phyloP scores from a whole-genome alignment of 805 yeast genomes.

The Candida michaelii region DNA sequence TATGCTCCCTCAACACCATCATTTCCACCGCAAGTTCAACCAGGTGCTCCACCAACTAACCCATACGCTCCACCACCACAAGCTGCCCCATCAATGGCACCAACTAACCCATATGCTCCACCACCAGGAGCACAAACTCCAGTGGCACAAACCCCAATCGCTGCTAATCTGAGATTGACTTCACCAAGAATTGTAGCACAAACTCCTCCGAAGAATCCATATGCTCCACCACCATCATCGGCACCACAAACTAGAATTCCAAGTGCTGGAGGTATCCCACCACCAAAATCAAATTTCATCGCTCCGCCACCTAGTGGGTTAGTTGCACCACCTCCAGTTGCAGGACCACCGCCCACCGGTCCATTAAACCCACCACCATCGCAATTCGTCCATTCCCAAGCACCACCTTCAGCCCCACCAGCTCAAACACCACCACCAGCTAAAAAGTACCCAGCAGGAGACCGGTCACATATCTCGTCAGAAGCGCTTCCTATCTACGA shows the following conservation, averaged over 20 bases:
- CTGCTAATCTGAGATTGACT: neutral
- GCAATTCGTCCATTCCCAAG: constrained; percentile 1
- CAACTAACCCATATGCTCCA: constrained; percentile 10
- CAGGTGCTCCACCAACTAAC: constrained; percentile 7
- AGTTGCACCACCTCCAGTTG: constrained; percentile 4
- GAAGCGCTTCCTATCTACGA: constrained; percentile 57
- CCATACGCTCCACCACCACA: constrained; percentile 13
- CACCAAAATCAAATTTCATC: constrained; percentile 9
- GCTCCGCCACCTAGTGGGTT: constrained; percentile 11
- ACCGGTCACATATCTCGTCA: constrained; percentile 64
- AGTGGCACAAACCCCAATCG: no score
- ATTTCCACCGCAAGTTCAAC: constrained; percentile 4
- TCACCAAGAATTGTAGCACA: constrained; percentile 5
- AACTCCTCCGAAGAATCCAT: constrained; percentile 13
- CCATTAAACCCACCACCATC: constrained; percentile 5
- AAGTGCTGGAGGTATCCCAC: constrained; percentile 16
- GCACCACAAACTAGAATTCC: constrained; percentile 12
- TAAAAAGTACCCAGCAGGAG: constrained; percentile 58
- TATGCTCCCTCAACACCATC: constrained; percentile 16
- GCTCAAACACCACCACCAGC: constrained; percentile 21
- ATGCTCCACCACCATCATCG: constrained; percentile 15
- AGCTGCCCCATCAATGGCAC: constrained; percentile 11
- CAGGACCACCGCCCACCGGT: constrained; percentile 29
- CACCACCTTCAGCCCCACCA: constrained; percentile 11
- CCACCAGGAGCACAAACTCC: constrained; percentile 10